These are phyloP conservation scores for Coprinopsis strossmayeri DNA, from an alignment of 768 basidiomycete species.

Conservation along the genomic window DNA sequence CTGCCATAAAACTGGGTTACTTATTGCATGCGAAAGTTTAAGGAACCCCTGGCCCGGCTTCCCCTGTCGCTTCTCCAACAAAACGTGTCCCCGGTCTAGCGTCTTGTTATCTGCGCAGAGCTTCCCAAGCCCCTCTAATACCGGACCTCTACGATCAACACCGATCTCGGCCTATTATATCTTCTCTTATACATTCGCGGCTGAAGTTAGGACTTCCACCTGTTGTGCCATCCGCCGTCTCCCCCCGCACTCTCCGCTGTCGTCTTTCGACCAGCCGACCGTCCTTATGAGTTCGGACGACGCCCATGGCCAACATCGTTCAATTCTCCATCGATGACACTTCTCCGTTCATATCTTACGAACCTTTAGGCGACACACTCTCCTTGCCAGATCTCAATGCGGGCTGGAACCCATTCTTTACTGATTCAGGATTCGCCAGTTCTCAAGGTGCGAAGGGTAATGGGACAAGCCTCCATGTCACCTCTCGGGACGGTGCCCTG, in stretches of 20 bases:
- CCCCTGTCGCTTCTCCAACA: not conserved
- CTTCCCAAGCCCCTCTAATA: constrained; percentile 9
- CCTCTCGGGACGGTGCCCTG: constrained; percentile 51
- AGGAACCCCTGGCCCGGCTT: not conserved
- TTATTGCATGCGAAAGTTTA: constrained; percentile 10
- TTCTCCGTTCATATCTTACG: constrained; percentile 57
- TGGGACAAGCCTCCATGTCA: constrained; percentile 57
- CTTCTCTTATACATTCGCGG: constrained; percentile 3
- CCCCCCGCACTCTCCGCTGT: not conserved
- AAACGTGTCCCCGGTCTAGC: constrained; percentile 3
- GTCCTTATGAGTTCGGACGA: constrained; percentile 11
- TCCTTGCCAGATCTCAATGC: constrained; percentile 38
- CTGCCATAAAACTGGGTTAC: not conserved
- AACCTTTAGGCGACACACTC: constrained; percentile 52
- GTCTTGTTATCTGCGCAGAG: constrained; percentile 9
- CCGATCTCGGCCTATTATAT: constrained; percentile 8
- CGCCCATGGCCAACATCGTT: constrained; percentile 20
- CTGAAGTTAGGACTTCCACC: not conserved
- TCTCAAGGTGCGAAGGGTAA: constrained; percentile 36
- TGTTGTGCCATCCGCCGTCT: not conserved
- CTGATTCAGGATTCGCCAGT: constrained; percentile 39
- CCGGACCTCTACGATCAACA: constrained; percentile 5
- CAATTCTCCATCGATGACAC: constrained; percentile 56
- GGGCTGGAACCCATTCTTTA: constrained; percentile 69
- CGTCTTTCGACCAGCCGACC: constrained; percentile 1